Evolutionary conservation across 306 rosid species (phyloP).

Genomic region (Glycine soja): DNA sequence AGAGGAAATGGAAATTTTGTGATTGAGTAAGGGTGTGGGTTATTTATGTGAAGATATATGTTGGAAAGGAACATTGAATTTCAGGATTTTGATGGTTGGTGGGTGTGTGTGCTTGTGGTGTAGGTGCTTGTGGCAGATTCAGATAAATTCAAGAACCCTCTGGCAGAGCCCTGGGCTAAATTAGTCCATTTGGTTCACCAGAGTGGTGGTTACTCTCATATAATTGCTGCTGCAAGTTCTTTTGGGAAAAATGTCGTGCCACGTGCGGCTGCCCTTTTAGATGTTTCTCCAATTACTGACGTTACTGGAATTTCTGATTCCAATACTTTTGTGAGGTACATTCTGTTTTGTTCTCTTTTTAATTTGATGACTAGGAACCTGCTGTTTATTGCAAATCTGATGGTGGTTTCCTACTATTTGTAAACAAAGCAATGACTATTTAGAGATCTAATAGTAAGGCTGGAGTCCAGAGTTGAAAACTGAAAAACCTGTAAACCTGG

Average conservation of each 20-base stretch:
- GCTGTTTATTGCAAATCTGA: neutral
- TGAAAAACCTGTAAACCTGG: conserved; percentile 28
- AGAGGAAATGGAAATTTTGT: conserved; percentile 5
- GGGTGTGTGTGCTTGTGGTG: conserved; percentile 42
- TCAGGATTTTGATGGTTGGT: conserved; percentile 40
- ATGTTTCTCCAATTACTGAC: conserved; percentile 88
- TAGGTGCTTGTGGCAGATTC: conserved; percentile 94
- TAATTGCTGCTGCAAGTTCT: conserved; percentile 77
- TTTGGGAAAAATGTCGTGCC: conserved; percentile 90
- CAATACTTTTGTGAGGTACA: conserved; percentile 73
- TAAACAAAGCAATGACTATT: conserved; percentile 4
- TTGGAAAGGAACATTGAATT: conserved; percentile 30
- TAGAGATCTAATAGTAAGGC: conserved; percentile 13
- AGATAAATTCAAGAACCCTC: conserved; percentile 63
- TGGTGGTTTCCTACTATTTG: neutral
- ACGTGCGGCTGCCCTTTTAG: conserved; percentile 82
- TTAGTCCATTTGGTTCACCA: conserved; percentile 79
- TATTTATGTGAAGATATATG: neutral
- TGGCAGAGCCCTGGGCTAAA: conserved; percentile 93
- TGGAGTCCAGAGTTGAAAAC: conserved; percentile 11
- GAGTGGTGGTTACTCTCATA: conserved; percentile 74
- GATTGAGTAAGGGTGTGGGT: conserved; percentile 2
- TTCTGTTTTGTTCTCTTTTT: neutral
- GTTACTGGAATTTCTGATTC: conserved; percentile 71
- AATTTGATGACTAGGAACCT: neutral